These are phyloP conservation scores for Gossypium stocksii DNA, from an alignment of 345 rosid species.

Conservation along the genomic window DNA sequence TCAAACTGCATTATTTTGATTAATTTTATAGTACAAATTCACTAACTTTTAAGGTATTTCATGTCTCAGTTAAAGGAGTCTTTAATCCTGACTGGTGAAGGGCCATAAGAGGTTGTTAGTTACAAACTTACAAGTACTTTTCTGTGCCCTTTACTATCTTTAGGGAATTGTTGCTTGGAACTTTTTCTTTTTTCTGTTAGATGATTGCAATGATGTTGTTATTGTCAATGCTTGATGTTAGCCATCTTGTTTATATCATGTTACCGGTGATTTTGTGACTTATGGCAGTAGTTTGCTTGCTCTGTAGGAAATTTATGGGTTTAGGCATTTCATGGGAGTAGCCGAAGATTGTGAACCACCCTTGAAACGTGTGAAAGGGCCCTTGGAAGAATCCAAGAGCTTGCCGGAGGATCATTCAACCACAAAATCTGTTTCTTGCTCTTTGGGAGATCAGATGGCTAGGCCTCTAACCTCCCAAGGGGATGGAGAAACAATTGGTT, in stretches of 20 bases:
- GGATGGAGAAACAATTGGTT: conserved; percentile 50
- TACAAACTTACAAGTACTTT: not conserved
- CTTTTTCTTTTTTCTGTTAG: not conserved
- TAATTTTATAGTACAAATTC: not conserved
- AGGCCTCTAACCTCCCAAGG: conserved; percentile 62
- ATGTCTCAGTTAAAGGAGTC: not conserved
- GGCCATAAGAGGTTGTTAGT: not conserved
- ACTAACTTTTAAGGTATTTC: not conserved
- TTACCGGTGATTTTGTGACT: not conserved
- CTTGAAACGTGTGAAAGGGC: too few relatives aligned
- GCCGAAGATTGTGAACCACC: too few relatives aligned
- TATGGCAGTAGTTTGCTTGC: not conserved
- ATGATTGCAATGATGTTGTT: not conserved
- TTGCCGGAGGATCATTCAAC: conserved; percentile 34
- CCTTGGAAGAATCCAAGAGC: not conserved
- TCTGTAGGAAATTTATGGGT: too few relatives aligned
- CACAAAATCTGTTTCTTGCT: conserved; percentile 32
- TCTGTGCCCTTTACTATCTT: not conserved
- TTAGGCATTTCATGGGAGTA: too few relatives aligned
- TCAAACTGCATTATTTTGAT: too few relatives aligned
- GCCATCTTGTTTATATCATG: not conserved
- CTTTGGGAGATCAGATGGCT: conserved; percentile 65
- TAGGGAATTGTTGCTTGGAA: not conserved
- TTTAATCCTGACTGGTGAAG: not conserved
- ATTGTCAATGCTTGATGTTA: not conserved